A percentile compares a stretch with the other conserved stretches of the same genome.
Evolutionary conservation across 345 rosid genomes (phyloP).

Genomic region (Geranium brycei): DNA sequence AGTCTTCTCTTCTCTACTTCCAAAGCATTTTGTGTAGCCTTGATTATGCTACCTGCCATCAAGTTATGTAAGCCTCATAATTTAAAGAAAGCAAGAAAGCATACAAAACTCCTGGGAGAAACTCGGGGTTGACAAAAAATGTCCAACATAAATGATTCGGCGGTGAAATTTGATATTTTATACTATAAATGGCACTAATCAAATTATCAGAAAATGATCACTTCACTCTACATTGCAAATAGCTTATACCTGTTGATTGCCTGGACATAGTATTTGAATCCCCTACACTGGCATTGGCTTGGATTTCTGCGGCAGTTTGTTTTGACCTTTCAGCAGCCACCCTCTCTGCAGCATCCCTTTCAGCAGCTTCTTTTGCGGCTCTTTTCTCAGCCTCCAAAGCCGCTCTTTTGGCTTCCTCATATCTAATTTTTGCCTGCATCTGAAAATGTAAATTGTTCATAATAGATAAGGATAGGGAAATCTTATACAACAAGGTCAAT

Average conservation of each 20-base stretch:
- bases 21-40: constrained; percentile 61
- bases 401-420: constrained; percentile 59
- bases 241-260: constrained; percentile 23
- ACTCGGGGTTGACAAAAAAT: background rate
- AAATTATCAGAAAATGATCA: background rate
- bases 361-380: constrained; percentile 49
- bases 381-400: constrained; percentile 58
- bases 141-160: background rate
- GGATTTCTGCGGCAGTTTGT: constrained; percentile 19
- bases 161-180: background rate
- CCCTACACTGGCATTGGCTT: constrained; percentile 13
- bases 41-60: constrained; percentile 34
- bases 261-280: constrained; percentile 3
- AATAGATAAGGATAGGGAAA: background rate
- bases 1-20: constrained; percentile 50
- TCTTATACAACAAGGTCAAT: background rate
- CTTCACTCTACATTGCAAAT: background rate
- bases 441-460: constrained; percentile 3
- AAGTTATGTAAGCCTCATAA: constrained; percentile 5
- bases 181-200: background rate
- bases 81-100: background rate
- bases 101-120: background rate
- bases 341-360: constrained; percentile 47
- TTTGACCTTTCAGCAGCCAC: constrained; percentile 34
- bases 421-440: constrained; percentile 52